Evolutionary conservation across 2,329 filamentous ascomycete species (phyloP).

Genomic region (Diplodia corticola): DNA sequence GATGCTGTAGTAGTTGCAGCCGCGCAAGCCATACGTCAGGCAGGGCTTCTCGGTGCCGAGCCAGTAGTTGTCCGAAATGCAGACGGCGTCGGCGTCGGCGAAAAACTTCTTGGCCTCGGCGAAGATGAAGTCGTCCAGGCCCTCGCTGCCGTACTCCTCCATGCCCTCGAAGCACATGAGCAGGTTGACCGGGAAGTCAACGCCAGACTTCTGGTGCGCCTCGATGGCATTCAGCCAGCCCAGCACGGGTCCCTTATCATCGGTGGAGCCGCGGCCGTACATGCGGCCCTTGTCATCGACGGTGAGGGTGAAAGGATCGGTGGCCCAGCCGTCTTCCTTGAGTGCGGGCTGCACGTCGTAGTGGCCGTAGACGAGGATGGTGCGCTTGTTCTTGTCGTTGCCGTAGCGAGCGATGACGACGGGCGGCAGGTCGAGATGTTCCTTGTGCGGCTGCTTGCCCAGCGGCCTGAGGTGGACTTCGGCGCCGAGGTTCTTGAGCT

Average conservation of each 20-base stretch:
- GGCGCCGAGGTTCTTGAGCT: constrained; percentile 82
- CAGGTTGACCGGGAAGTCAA: constrained; percentile 95
- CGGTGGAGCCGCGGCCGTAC: constrained; percentile 92
- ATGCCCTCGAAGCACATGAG: constrained; percentile 99
- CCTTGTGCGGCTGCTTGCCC: constrained; percentile 88
- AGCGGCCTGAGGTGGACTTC: constrained; percentile 82
- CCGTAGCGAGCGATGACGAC: constrained; percentile 92
- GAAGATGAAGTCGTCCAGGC: constrained; percentile 90
- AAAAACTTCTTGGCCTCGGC: constrained; percentile 92
- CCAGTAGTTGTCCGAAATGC: constrained; percentile 99
- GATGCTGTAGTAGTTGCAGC: constrained; percentile 96
- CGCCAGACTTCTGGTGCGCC: constrained; percentile 89
- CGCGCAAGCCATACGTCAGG: constrained; percentile 92
- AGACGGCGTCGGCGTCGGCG: constrained; percentile 91
- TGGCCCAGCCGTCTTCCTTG: constrained; percentile 92
- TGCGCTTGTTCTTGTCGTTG: constrained; percentile 87
- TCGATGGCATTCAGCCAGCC: constrained; percentile 99
- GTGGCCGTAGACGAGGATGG: constrained; percentile 95
- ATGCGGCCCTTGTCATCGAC: constrained; percentile 91
- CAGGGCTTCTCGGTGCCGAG: constrained; percentile 98
- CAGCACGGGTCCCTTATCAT: constrained; percentile 96
- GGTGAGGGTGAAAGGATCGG: constrained; percentile 86
- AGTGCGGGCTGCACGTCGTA: constrained; percentile 97
- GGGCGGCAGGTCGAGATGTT: constrained; percentile 86
- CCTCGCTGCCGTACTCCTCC: constrained; percentile 98